These are phyloP conservation scores for Gossypium gossypioides DNA, from an alignment of 441 rosid genomes.

Conservation along the genomic window DNA sequence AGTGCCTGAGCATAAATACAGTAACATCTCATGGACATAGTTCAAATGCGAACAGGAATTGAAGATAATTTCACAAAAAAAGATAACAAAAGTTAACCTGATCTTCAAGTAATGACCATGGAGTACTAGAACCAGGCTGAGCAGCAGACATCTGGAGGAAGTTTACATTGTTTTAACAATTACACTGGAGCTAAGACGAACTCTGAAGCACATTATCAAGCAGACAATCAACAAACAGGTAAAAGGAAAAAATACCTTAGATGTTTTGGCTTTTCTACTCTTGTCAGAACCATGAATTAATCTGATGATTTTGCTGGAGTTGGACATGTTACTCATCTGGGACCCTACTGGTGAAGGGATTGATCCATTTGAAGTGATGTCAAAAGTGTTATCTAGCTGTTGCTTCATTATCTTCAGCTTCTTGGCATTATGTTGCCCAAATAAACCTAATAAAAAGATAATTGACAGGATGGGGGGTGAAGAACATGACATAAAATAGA, in stretches of 20 bases:
- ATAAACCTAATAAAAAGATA: slow-evolving; percentile 42
- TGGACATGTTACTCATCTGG: slow-evolving; percentile 92
- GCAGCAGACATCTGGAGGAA: slow-evolving; percentile 56
- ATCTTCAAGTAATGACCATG: slow-evolving; percentile 92
- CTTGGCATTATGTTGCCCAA: slow-evolving; percentile 60
- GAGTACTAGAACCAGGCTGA: slow-evolving; percentile 71
- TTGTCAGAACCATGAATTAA: slow-evolving; percentile 57
- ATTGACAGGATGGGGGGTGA: slow-evolving; percentile 16
- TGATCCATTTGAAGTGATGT: slow-evolving; percentile 50
- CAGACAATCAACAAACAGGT: slow-evolving; percentile 10
- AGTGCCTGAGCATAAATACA: slow-evolving; percentile 59
- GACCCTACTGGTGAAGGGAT: slow-evolving; percentile 82
- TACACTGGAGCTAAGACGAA: slow-evolving; percentile 11
- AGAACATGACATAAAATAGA: slow-evolving; percentile 4
- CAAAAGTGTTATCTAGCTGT: slow-evolving; percentile 46
- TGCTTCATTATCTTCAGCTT: slow-evolving; percentile 74
- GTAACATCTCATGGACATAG: slow-evolving; percentile 12
- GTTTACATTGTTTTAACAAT: slow-evolving; percentile 16
- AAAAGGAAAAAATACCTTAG: slow-evolving; percentile 49
- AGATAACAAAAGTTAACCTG: slow-evolving; percentile 44
- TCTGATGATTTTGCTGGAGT: slow-evolving; percentile 64
- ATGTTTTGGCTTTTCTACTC: slow-evolving; percentile 62
- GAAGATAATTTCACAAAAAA: slow-evolving; percentile 6
- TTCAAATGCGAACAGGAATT: slow-evolving; percentile 7
- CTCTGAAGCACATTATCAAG: slow-evolving; percentile 11